Percentiles rank a stretch among this genome's conserved stretches.
Evolutionary conservation across 1,139 yeast genomes (phyloP).

Genomic region (Trichomonascaceae sp.): DNA sequence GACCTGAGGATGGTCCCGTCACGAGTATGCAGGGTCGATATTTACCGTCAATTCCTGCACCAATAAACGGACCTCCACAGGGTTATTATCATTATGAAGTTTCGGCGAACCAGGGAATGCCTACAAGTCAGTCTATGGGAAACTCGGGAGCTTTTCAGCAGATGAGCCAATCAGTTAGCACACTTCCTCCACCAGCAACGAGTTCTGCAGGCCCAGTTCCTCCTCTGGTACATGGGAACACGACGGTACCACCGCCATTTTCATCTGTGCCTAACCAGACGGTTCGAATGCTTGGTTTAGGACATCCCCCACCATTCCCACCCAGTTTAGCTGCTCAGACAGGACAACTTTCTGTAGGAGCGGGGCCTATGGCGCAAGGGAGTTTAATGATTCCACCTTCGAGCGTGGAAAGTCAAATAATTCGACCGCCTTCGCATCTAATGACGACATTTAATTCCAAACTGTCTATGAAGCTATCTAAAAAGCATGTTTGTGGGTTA

Average conservation of each 20-base stretch:
- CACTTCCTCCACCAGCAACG: constrained; percentile 9
- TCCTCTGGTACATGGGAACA: background rate
- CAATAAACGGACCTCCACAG: background rate
- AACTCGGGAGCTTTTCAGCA: constrained; percentile 3
- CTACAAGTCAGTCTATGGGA: background rate
- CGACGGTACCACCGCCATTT: background rate
- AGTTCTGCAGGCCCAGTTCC: constrained; percentile 3
- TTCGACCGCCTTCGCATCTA: constrained; percentile 24
- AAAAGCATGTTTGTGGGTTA: constrained; percentile 47
- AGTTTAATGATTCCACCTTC: background rate
- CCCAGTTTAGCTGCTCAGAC: background rate
- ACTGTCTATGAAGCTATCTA: constrained; percentile 22
- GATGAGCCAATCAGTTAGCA: background rate
- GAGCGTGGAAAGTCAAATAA: background rate
- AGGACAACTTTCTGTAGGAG: background rate
- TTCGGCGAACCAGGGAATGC: background rate
- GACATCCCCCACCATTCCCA: constrained; percentile 2
- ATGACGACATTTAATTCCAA: constrained; percentile 28
- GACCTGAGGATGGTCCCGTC: background rate
- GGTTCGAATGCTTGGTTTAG: constrained; percentile 2
- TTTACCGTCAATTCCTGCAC: background rate
- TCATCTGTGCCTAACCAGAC: background rate
- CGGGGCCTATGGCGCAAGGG: background rate
- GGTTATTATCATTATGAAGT: constrained; percentile 6
- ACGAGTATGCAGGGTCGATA: background rate